Evolutionary conservation across 2,329 filamentous ascomycete genomes (phyloP).

Genomic region (Colletotrichum musicola): DNA sequence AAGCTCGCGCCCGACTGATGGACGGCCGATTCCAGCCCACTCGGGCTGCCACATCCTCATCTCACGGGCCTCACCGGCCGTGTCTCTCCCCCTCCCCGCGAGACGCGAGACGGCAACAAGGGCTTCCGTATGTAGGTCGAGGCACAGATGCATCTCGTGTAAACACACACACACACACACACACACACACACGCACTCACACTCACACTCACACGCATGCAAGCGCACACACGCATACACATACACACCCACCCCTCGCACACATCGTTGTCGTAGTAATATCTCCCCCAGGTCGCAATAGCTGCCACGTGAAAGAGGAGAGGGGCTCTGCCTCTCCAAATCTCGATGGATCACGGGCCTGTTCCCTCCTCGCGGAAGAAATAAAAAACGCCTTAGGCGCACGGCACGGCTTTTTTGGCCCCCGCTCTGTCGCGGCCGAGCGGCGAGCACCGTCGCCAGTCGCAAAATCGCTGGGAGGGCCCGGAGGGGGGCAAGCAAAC

Average conservation of each 20-base stretch:
- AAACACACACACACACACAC: background rate
- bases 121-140: background rate
- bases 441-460: constrained; percentile 20
- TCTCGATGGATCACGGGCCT: constrained; percentile 18
- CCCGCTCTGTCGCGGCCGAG: too few relatives aligned
- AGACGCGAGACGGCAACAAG: constrained; percentile 8
- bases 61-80: constrained; percentile 27
- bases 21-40: constrained; percentile 17
- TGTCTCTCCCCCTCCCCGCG: background rate
- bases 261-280: constrained; percentile 2
- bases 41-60: constrained; percentile 30
- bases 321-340: constrained; percentile 15
- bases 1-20: constrained; percentile 21
- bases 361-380: background rate
- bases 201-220: background rate
- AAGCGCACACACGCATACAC: constrained; percentile 7
- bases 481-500: constrained; percentile 40
- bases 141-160: constrained; percentile 17
- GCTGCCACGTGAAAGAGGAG: constrained; percentile 23
- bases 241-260: background rate
- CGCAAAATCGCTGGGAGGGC: constrained; percentile 2
- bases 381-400: constrained; percentile 25
- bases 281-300: background rate
- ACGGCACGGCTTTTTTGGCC: constrained; percentile 38
- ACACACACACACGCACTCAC: background rate